Base-by-base conservation (phyloP, 78 protist species). In the Dictyostelium intermedium region DNA sequence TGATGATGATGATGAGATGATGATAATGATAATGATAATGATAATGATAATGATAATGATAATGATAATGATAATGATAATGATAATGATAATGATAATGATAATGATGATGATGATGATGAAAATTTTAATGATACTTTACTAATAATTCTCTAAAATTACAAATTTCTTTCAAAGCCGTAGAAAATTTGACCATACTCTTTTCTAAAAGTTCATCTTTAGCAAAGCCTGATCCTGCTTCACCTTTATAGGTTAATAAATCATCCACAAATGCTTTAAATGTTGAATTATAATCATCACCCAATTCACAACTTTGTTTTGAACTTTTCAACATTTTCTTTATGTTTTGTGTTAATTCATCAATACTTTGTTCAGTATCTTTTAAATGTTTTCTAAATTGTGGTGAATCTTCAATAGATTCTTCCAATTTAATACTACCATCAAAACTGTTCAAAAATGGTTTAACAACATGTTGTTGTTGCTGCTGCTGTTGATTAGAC, bases 261-360 rank as follows among this genome's bases (percentile, higher is more conserved):
- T 80, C 93, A 80, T 89, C 93, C 20, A 83, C 93, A 66, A 89
- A 89, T 66, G 86, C 69, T 69, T 89, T 89, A 18, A 89, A 89
- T n/a, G 83, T 63, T 34, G 63, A 23, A 37, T 83, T 83, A 41
- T 80, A 80, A 16, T 80, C 93, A 20, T 66, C 82, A 30, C 93
- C 93, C 34, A 89, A n/a, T 23, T 89, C 93, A n/a, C 93, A 89
- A 30, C 72, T 61, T 43, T 18, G 74, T 43, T 89, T 89, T 78
- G 86, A 37, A 30, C 84, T 74, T 50, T 89, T 89, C 27, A 89
- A 39, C 34, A 89, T 43, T 74, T 89, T 89, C 53, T 89, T 89
- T 10, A 89, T 89, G 14, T 80, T 80, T 10, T 5, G 8, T 23
- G 66, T 50, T 23, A 89, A 30, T 16, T 89, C 93, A 23, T 89